phyloP scores from a whole-genome alignment of 164 flowering plant species.

The Tetracentron sinense region DNA sequence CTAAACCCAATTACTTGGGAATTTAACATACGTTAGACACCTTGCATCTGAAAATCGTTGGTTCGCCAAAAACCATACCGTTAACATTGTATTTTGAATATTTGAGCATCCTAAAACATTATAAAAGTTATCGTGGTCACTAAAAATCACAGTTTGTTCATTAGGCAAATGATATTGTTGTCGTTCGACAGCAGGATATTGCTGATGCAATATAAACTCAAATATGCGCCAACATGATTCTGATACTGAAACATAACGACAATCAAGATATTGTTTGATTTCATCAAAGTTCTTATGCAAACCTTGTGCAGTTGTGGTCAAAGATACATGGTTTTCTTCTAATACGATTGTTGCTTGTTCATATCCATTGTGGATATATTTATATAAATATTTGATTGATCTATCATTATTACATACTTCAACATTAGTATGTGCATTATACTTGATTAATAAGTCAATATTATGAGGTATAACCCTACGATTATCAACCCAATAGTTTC shows the following conservation, averaged over 20 bases:
- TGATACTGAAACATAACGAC: neutral
- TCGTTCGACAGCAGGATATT: neutral
- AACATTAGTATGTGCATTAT: neutral
- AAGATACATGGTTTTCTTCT: neutral
- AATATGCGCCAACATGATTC: slow-evolving; percentile 4
- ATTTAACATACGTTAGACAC: neutral
- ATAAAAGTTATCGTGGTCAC: neutral
- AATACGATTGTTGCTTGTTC: neutral
- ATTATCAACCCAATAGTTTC: neutral
- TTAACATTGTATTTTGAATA: neutral
- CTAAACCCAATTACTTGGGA: slow-evolving; percentile 7
- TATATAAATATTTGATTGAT: neutral
- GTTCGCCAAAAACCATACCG: neutral
- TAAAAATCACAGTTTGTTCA: neutral
- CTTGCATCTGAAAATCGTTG: neutral
- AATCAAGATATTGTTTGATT: neutral
- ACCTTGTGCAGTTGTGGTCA: too few species aligned
- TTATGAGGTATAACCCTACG: slow-evolving; percentile 8
- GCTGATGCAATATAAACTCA: neutral
- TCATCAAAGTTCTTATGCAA: neutral
- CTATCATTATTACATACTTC: neutral
- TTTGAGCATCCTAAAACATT: neutral
- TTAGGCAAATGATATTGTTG: neutral
- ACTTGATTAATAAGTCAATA: neutral
- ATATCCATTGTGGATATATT: neutral